A percentile compares a stretch with the other conserved stretches of the same genome.
phyloP scores from a whole-genome alignment of 2,329 filamentous ascomycete genomes.

The Shiraia bambusicola region DNA sequence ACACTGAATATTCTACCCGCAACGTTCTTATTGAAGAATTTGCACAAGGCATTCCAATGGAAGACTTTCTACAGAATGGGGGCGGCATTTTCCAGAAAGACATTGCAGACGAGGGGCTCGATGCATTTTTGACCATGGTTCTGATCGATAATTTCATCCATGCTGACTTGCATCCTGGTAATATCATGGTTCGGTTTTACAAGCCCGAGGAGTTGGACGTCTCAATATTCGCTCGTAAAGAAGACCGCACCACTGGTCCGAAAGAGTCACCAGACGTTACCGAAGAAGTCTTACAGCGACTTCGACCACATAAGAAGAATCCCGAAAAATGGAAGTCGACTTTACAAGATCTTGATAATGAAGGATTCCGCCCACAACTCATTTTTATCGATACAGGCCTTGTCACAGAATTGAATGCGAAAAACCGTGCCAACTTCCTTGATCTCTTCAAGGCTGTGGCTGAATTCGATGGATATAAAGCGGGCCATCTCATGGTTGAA shows the following conservation, averaged over 20 bases:
- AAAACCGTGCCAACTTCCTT: constrained; percentile 86
- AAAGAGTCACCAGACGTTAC: constrained; percentile 72
- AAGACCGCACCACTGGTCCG: constrained; percentile 36
- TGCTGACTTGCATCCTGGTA: constrained; percentile 92
- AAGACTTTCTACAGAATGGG: constrained; percentile 86
- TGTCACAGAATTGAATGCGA: constrained; percentile 87
- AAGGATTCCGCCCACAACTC: constrained; percentile 89
- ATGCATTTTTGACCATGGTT: constrained; percentile 95
- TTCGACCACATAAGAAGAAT: constrained; percentile 72
- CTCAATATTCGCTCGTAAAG: constrained; percentile 50
- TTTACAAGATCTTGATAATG: constrained; percentile 73
- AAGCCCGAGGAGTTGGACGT: constrained; percentile 73
- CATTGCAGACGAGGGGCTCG: constrained; percentile 90
- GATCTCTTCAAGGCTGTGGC: constrained; percentile 94
- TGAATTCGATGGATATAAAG: constrained; percentile 95
- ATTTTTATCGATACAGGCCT: constrained; percentile 97
- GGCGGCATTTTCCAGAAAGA: constrained; percentile 91
- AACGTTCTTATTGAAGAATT: constrained; percentile 95
- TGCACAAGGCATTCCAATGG: constrained; percentile 87
- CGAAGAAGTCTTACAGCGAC: constrained; percentile 77
- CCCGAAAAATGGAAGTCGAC: constrained; percentile 71
- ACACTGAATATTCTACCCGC: constrained; percentile 87
- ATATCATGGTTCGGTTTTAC: constrained; percentile 99
- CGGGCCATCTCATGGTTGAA: constrained; percentile 93
- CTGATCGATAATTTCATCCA: constrained; percentile 97